Conservation (phyloP, 352 stramenopile species). For the Phytophthora constricta region DNA sequence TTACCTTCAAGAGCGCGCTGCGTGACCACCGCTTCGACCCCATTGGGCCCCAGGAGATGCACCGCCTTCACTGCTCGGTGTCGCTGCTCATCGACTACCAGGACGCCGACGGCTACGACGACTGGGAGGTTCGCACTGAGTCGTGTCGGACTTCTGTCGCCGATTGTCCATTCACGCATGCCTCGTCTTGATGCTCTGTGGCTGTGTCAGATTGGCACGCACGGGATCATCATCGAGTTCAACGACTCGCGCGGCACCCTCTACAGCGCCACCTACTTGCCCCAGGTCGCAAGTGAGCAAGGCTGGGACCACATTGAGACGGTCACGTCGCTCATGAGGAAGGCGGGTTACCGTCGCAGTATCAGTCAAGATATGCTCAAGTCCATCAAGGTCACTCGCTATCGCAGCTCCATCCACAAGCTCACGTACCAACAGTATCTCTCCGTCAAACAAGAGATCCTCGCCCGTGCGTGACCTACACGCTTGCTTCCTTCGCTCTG, state of each 20-base stretch:
- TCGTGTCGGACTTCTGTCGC: neutral
- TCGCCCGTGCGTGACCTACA: slow-evolving; percentile 23
- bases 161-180: neutral
- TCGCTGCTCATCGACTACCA: slow-evolving; percentile 86
- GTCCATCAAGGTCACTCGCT: slow-evolving; percentile 77
- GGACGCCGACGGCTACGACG: slow-evolving; percentile 73
- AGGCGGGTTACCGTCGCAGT: slow-evolving; percentile 71
- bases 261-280: slow-evolving; percentile 83
- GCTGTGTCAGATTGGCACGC: slow-evolving; percentile 56
- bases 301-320: slow-evolving; percentile 76
- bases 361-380: slow-evolving; percentile 65
- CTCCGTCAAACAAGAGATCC: slow-evolving; percentile 59
- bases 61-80: slow-evolving; percentile 75
- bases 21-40: slow-evolving; percentile 80
- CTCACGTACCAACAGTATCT: slow-evolving; percentile 85
- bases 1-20: slow-evolving; percentile 85
- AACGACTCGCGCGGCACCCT: slow-evolving; percentile 48
- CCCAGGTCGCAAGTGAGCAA: slow-evolving; percentile 79
- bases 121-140: slow-evolving; percentile 67
- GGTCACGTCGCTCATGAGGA: slow-evolving; percentile 80
- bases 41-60: slow-evolving; percentile 71
- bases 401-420: slow-evolving; percentile 85
- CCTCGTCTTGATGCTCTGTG: neutral
- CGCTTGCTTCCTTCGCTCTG: slow-evolving; percentile 24
- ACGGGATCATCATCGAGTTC: slow-evolving; percentile 88